Evolutionary conservation across 2,329 filamentous ascomycete species (phyloP), one percentile per base, ranked within the genome.

Genomic region (Zelopaecilomyces penicillatus): DNA sequence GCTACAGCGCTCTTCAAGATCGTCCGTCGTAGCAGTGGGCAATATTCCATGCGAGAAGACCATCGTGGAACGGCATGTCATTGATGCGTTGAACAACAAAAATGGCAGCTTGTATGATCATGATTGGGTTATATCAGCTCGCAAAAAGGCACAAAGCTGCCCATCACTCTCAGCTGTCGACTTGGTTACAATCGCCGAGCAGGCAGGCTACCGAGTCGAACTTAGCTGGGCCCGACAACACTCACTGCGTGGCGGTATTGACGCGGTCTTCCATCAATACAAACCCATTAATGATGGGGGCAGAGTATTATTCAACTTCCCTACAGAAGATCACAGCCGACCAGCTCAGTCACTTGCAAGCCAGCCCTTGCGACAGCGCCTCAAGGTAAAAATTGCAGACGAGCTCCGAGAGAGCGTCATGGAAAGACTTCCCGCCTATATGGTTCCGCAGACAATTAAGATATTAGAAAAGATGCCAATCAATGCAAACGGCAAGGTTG

Each of bases 151-250:
- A 4, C 2, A 51, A 28, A 12, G 26, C 1, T 44, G 30, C 10
- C 35, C 44, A 4, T 52, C 49, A 0, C 46, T 51, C 2, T 52
- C 50, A 1, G 46, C 51, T 1, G 8, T 44, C 5, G 56, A 57
- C 3, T 38, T 60, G 5, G 47, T 43, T 1, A 40, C 52, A 3
- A 30, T 64, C 1, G 55, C 54, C 4, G 5, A 61, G 30, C 50
- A 53, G 19, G 54, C 63, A 10, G 70, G 71, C n/a, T 76, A 69
- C 47, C 55, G 66, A 27, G 71, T 74, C 19, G 66, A 74, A 19
- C 51, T 65, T 4, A 64, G 65, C 43, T 73, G 71, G 50, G 74
- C 73, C 0, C 57, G 63, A 11, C 69, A 69, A 35, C 19, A 45
- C 19, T 49, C 50, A 6, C 57, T 56, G n/a, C 43, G 40, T 1